Evolutionary conservation across 179 eudicot genomes (phyloP).

Genomic region (Beta lomatogona): DNA sequence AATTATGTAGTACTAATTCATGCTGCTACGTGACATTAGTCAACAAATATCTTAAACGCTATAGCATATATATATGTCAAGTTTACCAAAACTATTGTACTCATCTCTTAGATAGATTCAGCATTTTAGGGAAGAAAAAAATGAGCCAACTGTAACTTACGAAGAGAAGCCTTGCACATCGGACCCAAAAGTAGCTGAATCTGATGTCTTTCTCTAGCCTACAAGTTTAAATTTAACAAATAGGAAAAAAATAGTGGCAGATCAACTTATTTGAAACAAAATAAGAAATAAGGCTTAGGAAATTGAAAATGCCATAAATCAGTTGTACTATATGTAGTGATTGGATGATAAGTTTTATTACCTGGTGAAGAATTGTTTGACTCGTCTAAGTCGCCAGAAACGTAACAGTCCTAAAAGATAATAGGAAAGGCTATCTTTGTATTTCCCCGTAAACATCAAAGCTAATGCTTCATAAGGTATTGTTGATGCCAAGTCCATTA

Average conservation of each 20-base stretch:
- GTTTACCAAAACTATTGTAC: too few species aligned
- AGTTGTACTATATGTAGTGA: too few species aligned
- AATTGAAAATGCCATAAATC: not conserved
- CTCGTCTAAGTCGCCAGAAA: conserved; percentile 80
- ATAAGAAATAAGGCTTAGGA: not conserved
- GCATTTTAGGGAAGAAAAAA: too few species aligned
- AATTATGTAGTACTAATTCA: too few species aligned
- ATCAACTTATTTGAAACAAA: not conserved
- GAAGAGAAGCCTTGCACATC: conserved; percentile 69
- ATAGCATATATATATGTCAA: too few species aligned
- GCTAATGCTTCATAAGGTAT: conserved; percentile 72
- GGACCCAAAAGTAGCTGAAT: conserved; percentile 78
- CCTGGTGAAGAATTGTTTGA: conserved; percentile 80
- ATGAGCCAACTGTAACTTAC: conserved; percentile 42
- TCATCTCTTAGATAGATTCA: too few species aligned
- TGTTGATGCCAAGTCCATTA: conserved; percentile 88
- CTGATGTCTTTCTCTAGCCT: conserved; percentile 47
- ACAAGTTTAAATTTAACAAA: conserved; percentile 2
- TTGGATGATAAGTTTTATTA: conserved; percentile 5
- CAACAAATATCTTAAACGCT: too few species aligned
- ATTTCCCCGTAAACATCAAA: conserved; percentile 53
- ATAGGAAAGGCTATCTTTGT: conserved; percentile 46
- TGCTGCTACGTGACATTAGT: too few species aligned
- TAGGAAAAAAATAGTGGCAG: not conserved
- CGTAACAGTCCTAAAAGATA: conserved; percentile 66